Evolutionary conservation across 495 filamentous ascomycete species (phyloP).

Genomic region (Penicillium psychrofluorescens): DNA sequence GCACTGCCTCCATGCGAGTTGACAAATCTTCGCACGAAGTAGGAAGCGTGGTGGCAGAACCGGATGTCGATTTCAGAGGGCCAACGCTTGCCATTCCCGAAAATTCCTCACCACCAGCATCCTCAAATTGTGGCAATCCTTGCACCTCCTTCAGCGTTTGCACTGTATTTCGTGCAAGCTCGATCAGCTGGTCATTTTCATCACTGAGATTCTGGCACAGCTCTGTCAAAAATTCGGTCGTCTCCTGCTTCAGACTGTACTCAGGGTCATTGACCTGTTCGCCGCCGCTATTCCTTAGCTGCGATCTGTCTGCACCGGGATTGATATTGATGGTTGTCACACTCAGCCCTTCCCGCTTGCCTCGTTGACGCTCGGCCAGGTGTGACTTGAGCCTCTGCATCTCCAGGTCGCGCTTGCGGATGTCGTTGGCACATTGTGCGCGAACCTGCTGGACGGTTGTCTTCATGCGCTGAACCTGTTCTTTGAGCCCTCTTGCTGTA

Average conservation of each 20-base stretch:
- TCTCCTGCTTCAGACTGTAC: conserved; percentile 77
- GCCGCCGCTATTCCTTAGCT: conserved; percentile 22
- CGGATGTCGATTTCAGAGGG: conserved; percentile 18
- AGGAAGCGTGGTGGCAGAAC: conserved; percentile 32
- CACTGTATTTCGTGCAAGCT: conserved; percentile 62
- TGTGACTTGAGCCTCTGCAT: conserved; percentile 84
- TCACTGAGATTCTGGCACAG: conserved; percentile 83
- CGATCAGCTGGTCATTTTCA: conserved; percentile 82
- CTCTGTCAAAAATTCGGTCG: conserved; percentile 85
- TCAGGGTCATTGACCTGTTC: conserved; percentile 48
- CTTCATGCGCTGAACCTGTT: conserved; percentile 74
- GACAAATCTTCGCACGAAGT: conserved; percentile 67
- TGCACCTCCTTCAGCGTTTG: conserved; percentile 70
- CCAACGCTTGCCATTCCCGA: conserved; percentile 31
- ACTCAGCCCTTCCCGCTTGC: conserved; percentile 40
- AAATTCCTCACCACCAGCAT: conserved; percentile 22
- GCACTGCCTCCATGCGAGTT: conserved; percentile 59
- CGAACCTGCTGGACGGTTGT: conserved; percentile 72
- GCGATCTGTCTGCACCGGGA: conserved; percentile 26
- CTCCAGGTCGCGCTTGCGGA: conserved; percentile 84
- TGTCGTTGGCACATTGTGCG: conserved; percentile 81
- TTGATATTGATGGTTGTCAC: conserved; percentile 46
- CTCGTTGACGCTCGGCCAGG: conserved; percentile 49
- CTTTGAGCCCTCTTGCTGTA: conserved; percentile 60
- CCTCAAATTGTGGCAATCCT: conserved; percentile 53